Base-by-base conservation (phyloP, 2,329 filamentous ascomycete species). In the Cytospora mali region DNA sequence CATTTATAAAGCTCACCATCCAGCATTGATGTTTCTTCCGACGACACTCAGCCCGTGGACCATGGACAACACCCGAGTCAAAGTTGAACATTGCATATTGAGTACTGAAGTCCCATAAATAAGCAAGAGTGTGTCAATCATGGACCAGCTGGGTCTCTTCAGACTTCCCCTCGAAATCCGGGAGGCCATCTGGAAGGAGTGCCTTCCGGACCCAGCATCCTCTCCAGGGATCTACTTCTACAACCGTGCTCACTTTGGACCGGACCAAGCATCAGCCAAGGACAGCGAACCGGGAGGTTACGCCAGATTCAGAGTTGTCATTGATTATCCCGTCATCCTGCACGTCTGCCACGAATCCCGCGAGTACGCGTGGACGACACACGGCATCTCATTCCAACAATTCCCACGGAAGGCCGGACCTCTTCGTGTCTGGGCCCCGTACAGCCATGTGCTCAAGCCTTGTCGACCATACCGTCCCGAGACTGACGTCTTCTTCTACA, bases 171-270 rank as follows among this genome's bases (percentile, higher is more conserved):
- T 52, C 3, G 60, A 62, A 39, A 27, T 62, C 6, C 60, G 55
- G 7, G 33, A 31, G 29, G 60, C 46, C 10, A 10, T 62, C 1
- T 62, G 60, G 54, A 33, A n/a, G 23, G 48, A 53, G 7, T 58
- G 49, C 16, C 50, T 62, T 0, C 60, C 60, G 3, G 55, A 48
- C 18, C 35, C 55, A 48, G 18, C 35, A 55, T n/a, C 49, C 28
- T 54, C 50, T 16, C 35, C 53, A 11, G 55, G 54, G 49, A 29
- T 62, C 28, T 54, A 62, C 49, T 62, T 62, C 35, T 62, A 54
- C 42, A 25, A 58, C 11, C 55, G 48, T 6, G 25, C 23, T 28
- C n/a, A 60, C 18, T 60, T 60, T 31, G 50, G 50, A 14, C 35
- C 50, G 21, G 35, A 48, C n/a, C 33, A 50, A 16, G 46, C 7